Evolutionary conservation across 2,329 filamentous ascomycete species (phyloP).

Genomic region (Uncinocarpus reesii): DNA sequence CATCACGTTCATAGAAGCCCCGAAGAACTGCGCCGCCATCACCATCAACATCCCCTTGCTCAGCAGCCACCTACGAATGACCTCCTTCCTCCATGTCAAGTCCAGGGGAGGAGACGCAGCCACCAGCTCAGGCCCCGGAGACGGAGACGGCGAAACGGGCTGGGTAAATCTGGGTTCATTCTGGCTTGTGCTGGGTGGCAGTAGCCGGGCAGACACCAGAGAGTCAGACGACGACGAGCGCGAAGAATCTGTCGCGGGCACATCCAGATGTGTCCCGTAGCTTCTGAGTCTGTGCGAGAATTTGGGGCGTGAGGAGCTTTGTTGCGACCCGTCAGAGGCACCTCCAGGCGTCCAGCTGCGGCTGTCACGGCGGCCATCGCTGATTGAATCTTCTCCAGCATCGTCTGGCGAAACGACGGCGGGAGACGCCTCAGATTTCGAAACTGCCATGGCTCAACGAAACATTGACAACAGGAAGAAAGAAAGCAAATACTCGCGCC

Average conservation of each 20-base stretch:
- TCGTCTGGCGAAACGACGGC: too few relatives aligned
- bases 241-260: background rate
- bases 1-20: conserved; percentile 72
- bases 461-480: too few relatives aligned
- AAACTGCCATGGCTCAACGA: too few relatives aligned
- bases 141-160: conserved; percentile 4
- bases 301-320: background rate
- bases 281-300: background rate
- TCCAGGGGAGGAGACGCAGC: background rate
- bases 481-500: too few relatives aligned
- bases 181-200: background rate
- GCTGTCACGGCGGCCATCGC: too few relatives aligned
- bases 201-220: background rate
- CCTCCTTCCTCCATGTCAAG: background rate
- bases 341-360: too few relatives aligned
- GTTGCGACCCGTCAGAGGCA: background rate
- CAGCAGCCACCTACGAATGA: conserved; percentile 3
- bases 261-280: conserved; percentile 1
- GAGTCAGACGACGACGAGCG: conserved; percentile 6
- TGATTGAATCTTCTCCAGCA: too few relatives aligned
- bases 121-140: background rate
- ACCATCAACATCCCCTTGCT: conserved; percentile 61
- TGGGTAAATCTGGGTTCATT: background rate
- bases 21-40: conserved; percentile 67
- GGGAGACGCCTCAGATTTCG: too few relatives aligned